Conservation (phyloP, 2,329 filamentous ascomycete genomes). For the Cryphonectria nitschkei region DNA sequence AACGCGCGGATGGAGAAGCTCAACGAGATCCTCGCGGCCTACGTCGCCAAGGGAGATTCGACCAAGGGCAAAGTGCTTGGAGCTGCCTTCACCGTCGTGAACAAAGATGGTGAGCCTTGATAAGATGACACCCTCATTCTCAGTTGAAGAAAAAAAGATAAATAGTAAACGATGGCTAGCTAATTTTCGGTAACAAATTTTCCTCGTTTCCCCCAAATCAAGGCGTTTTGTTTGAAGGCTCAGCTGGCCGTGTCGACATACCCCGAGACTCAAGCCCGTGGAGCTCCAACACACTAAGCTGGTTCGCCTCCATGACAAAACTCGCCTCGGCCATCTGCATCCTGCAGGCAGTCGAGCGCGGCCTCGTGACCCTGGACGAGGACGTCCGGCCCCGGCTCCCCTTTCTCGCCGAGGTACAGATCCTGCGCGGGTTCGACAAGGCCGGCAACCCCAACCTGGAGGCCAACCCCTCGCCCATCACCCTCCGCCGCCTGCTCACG, state of each 20-base stretch:
- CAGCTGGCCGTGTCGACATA: slow-evolving; percentile 43
- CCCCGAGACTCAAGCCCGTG: slow-evolving; percentile 38
- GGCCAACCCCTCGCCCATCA: slow-evolving; percentile 42
- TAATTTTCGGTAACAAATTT: background rate
- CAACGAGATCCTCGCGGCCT: slow-evolving; percentile 33
- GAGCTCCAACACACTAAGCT: slow-evolving; percentile 38
- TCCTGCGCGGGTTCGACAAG: slow-evolving; percentile 48
- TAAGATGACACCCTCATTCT: no score
- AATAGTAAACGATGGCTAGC: background rate
- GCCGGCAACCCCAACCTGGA: slow-evolving; percentile 39
- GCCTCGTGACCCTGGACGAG: slow-evolving; percentile 41
- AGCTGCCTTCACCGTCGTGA: slow-evolving; percentile 36
- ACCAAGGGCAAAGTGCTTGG: slow-evolving; percentile 39
- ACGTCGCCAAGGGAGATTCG: slow-evolving; percentile 32
- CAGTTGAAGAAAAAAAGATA: no score
- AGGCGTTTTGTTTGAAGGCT: slow-evolving; percentile 43
- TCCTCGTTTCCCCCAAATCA: background rate
- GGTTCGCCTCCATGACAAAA: slow-evolving; percentile 45
- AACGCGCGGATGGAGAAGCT: slow-evolving; percentile 29
- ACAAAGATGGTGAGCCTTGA: slow-evolving; percentile 33
- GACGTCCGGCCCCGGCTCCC: slow-evolving; percentile 45
- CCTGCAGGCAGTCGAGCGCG: slow-evolving; percentile 46
- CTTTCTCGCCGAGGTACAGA: slow-evolving; percentile 45
- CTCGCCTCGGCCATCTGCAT: slow-evolving; percentile 43
- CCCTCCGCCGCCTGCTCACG: slow-evolving; percentile 50